Percentiles rank a stretch among this genome's conserved stretches.
These are phyloP conservation scores for Diaporthe sp. DNA, from an alignment of 2,329 filamentous ascomycete genomes.

Conservation along the genomic window DNA sequence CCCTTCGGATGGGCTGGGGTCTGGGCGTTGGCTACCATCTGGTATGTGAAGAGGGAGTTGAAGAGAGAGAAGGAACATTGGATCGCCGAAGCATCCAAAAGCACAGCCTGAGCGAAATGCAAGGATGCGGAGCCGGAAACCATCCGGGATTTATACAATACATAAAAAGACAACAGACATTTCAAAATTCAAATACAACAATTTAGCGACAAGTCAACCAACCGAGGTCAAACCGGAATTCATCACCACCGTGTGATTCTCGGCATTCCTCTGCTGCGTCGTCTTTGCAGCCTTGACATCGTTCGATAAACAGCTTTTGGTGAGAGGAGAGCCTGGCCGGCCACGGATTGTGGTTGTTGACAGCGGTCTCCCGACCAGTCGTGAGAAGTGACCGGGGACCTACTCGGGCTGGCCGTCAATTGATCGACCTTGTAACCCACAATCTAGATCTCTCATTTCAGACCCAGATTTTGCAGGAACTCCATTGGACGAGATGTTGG, in stretches of 20 bases:
- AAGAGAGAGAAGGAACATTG: constrained; percentile 47
- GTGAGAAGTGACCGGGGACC: background rate
- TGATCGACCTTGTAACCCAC: constrained; percentile 26
- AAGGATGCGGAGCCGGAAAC: background rate
- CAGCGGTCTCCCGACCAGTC: constrained; percentile 16
- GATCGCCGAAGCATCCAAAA: constrained; percentile 45
- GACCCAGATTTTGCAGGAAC: constrained; percentile 6
- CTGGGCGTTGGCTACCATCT: constrained; percentile 46
- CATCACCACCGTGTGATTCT: background rate
- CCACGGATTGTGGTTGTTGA: background rate
- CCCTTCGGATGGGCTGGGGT: constrained; percentile 47
- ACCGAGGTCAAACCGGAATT: background rate
- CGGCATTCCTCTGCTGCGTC: background rate
- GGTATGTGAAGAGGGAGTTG: constrained; percentile 47
- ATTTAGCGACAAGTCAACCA: background rate
- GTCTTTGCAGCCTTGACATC: background rate
- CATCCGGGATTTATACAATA: background rate
- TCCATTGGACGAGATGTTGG: background rate
- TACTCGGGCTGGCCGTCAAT: constrained; percentile 23
- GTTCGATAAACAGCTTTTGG: background rate
- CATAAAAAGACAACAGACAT: constrained; percentile 2
- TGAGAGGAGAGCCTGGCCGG: background rate
- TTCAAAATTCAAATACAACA: background rate
- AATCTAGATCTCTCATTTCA: constrained; percentile 22
- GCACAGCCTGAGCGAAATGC: background rate